A percentile compares a stretch with the other conserved stretches of the same genome.
Evolutionary conservation across 108 stramenopile species (phyloP).

Genomic region (Stephanodiscus minutulus): DNA sequence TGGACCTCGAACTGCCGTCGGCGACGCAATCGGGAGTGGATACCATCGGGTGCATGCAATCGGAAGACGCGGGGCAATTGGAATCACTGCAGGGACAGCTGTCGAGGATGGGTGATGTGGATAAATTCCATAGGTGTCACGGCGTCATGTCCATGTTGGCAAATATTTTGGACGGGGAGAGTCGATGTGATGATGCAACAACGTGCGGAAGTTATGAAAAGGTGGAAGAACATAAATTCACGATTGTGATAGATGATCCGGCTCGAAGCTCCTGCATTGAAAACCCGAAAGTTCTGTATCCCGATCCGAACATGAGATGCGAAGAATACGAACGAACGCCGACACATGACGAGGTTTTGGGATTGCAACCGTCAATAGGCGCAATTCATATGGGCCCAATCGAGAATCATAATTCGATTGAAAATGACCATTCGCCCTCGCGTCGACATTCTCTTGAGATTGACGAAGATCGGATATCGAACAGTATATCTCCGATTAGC

Average conservation of each 20-base stretch:
- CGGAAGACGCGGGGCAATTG: conserved; percentile 32
- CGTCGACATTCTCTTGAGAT: conserved; percentile 12
- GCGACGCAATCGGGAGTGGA: conserved; percentile 72
- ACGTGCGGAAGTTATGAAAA: conserved; percentile 3
- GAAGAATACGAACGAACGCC: conserved; percentile 47
- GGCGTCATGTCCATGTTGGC: conserved; percentile 33
- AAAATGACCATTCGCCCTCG: conserved; percentile 16
- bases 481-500: background rate
- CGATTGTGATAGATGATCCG: conserved; percentile 70
- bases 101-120: conserved; percentile 45
- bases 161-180: conserved; percentile 21
- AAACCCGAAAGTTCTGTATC: conserved; percentile 37
- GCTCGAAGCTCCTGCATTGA: conserved; percentile 85
- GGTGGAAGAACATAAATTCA: conserved; percentile 47
- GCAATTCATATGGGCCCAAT: conserved; percentile 41
- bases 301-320: conserved; percentile 45
- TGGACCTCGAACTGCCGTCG: conserved; percentile 87
- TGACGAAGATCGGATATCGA: conserved; percentile 5
- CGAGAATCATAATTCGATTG: conserved; percentile 54
- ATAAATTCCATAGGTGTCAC: conserved; percentile 53
- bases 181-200: conserved; percentile 28
- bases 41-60: conserved; percentile 75
- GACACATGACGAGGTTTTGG: conserved; percentile 55
- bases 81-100: conserved; percentile 48
- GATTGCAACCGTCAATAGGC: conserved; percentile 52